Evolutionary conservation across 1,284 basidiomycete genomes (phyloP).

Genomic region (Agroathelia rolfsii): DNA sequence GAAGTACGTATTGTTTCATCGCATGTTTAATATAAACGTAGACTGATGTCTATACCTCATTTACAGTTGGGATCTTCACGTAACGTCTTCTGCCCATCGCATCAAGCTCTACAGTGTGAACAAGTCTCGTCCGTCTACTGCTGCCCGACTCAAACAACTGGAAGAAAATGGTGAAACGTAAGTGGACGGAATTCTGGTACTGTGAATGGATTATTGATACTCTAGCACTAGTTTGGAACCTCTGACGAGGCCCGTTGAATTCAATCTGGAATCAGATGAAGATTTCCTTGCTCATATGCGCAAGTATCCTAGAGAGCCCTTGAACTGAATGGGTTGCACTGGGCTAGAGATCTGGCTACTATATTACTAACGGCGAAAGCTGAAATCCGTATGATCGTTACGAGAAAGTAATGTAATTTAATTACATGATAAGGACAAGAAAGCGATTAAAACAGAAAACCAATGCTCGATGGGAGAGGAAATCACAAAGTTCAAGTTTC

Average conservation of each 20-base stretch:
- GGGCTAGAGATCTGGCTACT: too few relatives aligned
- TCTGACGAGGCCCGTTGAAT: conserved; percentile 30
- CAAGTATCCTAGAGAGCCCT: conserved; percentile 28
- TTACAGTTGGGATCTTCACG: conserved; percentile 43
- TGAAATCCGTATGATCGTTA: too few relatives aligned
- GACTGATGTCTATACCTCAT: not conserved
- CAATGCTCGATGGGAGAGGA: too few relatives aligned
- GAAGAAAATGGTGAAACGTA: conserved; percentile 28
- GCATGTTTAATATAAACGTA: not conserved
- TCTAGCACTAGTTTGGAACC: conserved; percentile 32
- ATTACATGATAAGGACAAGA: too few relatives aligned
- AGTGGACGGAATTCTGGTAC: too few relatives aligned
- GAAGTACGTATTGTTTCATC: conserved; percentile 30
- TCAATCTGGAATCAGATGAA: conserved; percentile 27
- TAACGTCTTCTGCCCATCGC: conserved; percentile 43
- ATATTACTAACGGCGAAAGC: too few relatives aligned
- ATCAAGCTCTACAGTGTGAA: conserved; percentile 49
- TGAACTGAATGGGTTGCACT: conserved; percentile 8
- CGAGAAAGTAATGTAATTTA: too few relatives aligned
- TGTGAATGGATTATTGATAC: too few relatives aligned
- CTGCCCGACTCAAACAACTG: conserved; percentile 29
- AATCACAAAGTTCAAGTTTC: too few relatives aligned
- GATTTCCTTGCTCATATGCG: conserved; percentile 26
- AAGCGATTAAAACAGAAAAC: too few relatives aligned
- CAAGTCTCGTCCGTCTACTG: conserved; percentile 30